Conservation (phyloP, 2,329 filamentous ascomycete species). For the Stemphylium beticola region DNA sequence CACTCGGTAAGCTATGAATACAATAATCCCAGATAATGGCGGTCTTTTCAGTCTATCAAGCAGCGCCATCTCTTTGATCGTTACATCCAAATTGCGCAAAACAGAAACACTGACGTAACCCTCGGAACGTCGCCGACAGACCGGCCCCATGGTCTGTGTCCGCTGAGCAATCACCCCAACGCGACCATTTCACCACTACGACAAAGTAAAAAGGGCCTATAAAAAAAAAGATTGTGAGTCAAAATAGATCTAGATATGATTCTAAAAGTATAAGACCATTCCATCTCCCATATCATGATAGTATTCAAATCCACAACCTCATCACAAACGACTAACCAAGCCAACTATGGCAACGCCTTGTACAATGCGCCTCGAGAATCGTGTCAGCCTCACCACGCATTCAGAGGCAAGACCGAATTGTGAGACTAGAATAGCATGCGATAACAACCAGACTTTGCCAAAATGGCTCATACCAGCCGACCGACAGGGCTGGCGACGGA, state of each 20-base stretch:
- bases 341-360: not conserved
- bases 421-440: not conserved
- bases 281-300: not conserved
- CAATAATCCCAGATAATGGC: too few species aligned
- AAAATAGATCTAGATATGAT: not conserved
- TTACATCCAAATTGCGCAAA: too few species aligned
- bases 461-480: slow-evolving; percentile 35
- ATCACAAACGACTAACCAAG: not conserved
- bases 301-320: not conserved
- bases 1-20: too few species aligned
- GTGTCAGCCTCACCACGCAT: not conserved
- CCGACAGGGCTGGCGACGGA: slow-evolving; percentile 36
- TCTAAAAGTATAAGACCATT: not conserved
- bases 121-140: slow-evolving; percentile 8
- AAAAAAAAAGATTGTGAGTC: not conserved
- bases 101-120: not conserved
- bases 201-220: not conserved
- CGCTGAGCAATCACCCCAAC: slow-evolving; percentile 1
- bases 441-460: slow-evolving; percentile 16
- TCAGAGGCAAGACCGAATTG: not conserved
- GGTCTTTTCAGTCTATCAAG: too few species aligned
- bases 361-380: not conserved
- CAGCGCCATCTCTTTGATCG: too few species aligned
- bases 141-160: not conserved
- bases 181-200: not conserved